Conservation (phyloP, 441 rosid species). For the Populus tomentosa region DNA sequence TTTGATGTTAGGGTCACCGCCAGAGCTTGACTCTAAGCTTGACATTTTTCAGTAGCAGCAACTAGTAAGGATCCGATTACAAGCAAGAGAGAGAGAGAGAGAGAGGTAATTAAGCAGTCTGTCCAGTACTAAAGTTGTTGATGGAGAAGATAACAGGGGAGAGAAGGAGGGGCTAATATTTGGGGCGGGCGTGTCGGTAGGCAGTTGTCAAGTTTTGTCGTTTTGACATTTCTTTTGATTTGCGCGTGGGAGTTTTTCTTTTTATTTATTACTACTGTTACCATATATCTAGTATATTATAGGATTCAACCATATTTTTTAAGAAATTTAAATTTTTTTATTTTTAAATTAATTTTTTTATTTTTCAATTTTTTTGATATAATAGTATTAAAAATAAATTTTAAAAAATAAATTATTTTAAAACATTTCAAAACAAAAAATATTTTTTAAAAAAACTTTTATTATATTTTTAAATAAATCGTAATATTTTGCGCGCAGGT, state of each 20-base stretch:
- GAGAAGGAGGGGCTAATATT: not conserved
- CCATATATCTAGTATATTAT: no score
- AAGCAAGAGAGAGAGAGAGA: not conserved
- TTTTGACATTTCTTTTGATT: not conserved
- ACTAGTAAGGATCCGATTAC: constrained; percentile 16
- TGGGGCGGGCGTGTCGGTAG: constrained; percentile 26
- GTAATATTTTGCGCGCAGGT: no score
- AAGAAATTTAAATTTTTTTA: no score
- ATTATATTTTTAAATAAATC: no score
- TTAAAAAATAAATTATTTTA: no score
- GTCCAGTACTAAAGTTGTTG: not conserved
- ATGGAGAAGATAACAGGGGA: not conserved
- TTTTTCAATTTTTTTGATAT: no score
- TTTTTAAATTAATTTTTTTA: no score
- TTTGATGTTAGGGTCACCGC: constrained; percentile 47
- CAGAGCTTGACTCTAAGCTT: constrained; percentile 23
- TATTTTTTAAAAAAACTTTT: no score
- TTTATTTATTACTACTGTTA: not conserved
- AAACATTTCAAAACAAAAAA: no score
- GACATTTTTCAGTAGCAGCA: constrained; percentile 30
- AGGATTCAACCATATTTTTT: no score
- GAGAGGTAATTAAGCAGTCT: not conserved
- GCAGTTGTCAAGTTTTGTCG: constrained; percentile 10
- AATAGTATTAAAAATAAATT: no score
- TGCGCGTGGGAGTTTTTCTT: not conserved